phyloP scores from a whole-genome alignment of 169 alveolate species.

The Fabrea salina region DNA sequence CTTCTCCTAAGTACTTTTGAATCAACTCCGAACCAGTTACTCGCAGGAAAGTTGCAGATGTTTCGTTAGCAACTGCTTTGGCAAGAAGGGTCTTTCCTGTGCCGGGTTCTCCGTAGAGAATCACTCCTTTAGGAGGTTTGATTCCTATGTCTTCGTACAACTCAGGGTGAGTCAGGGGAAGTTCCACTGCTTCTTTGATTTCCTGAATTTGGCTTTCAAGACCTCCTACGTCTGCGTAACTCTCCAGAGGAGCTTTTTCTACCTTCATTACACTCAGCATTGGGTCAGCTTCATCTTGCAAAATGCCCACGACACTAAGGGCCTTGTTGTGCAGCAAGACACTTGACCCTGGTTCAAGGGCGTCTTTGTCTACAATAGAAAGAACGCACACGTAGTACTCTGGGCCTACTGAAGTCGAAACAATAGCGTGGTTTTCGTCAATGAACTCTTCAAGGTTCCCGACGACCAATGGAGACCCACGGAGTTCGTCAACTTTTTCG shows the following conservation, averaged over 20 bases:
- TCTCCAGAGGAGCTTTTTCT: constrained; percentile 99
- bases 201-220: constrained; percentile 96
- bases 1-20: constrained; percentile 97
- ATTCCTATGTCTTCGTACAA: constrained; percentile 84
- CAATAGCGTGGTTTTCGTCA: constrained; percentile 98
- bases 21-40: constrained; percentile 99
- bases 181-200: constrained; percentile 89
- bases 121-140: constrained; percentile 90
- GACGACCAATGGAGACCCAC: constrained; percentile 98
- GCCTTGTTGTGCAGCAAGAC: constrained; percentile 94
- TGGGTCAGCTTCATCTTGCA: constrained; percentile 98
- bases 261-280: constrained; percentile 95
- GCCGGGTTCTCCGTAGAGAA: constrained; percentile 94
- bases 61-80: constrained; percentile 96
- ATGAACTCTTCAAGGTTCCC: constrained; percentile 98
- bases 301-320: constrained; percentile 95
- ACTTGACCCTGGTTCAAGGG: constrained; percentile 97
- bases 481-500: constrained; percentile 91
- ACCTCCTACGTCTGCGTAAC: constrained; percentile 99
- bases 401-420: constrained; percentile 96
- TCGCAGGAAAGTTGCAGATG: constrained; percentile 98
- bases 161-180: constrained; percentile 89
- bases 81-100: constrained; percentile 94
- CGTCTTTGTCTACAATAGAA: constrained; percentile 97
- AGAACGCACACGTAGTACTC: constrained; percentile 97